A percentile compares a stretch with the other conserved stretches of the same genome.
Conservation (phyloP, 208 protist species). For the Vickermania ingenoplastis region DNA sequence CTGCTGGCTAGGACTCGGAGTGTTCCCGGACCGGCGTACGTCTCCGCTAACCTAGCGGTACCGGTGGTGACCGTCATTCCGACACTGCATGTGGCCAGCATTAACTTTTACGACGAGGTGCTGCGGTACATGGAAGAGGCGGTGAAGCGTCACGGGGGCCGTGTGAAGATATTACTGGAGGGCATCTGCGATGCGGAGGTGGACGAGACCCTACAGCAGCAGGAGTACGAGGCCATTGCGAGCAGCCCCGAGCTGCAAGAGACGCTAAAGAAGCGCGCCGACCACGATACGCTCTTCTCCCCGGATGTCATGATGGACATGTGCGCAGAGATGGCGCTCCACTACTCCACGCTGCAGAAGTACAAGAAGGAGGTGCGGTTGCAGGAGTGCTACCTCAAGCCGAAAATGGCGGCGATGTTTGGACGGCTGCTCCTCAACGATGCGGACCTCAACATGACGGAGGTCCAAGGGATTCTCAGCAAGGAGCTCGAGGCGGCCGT, state of each 20-base stretch:
- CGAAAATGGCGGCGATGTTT: constrained; percentile 76
- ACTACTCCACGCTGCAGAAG: constrained; percentile 39
- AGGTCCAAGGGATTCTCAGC: constrained; percentile 61
- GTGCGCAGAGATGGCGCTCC: constrained; percentile 66
- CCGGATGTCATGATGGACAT: constrained; percentile 59
- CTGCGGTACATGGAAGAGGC: constrained; percentile 78
- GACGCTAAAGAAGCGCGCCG: constrained; percentile 54
- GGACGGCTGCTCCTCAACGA: constrained; percentile 70
- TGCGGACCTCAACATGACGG: constrained; percentile 71
- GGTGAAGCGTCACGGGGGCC: constrained; percentile 37
- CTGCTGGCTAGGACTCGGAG: constrained; percentile 33
- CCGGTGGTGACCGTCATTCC: constrained; percentile 78
- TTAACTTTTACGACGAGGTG: constrained; percentile 77
- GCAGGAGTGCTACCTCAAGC: constrained; percentile 86
- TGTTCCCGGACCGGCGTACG: constrained; percentile 20
- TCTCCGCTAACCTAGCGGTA: constrained; percentile 19
- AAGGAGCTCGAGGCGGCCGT: constrained; percentile 34
- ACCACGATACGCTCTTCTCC: constrained; percentile 74
- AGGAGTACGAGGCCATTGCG: constrained; percentile 72
- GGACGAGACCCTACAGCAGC: constrained; percentile 60
- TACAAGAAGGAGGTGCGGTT: constrained; percentile 50
- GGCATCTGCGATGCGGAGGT: constrained; percentile 78
- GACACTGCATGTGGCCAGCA: constrained; percentile 73
- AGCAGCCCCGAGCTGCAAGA: constrained; percentile 25
- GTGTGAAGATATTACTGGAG: constrained; percentile 72